Conservation (phyloP, 225 moss, liverwort and hornwort genomes). For the Thuidium tamariscinum region DNA sequence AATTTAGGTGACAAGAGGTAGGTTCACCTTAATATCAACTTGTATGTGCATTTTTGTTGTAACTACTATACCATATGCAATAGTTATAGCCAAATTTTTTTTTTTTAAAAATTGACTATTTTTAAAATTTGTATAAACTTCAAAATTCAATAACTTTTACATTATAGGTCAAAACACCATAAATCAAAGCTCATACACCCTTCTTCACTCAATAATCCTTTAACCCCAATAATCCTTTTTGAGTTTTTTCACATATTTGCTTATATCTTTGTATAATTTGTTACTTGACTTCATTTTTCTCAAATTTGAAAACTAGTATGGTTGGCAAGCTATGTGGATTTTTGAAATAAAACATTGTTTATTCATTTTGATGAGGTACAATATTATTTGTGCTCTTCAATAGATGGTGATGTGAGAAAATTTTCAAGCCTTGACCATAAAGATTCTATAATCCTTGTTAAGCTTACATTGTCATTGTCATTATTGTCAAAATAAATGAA, state of each 20-base stretch:
- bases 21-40: too few relatives aligned
- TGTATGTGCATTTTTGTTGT: too few relatives aligned
- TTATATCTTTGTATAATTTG: neutral
- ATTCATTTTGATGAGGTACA: neutral
- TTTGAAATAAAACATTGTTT: neutral
- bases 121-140: too few relatives aligned
- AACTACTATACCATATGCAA: too few relatives aligned
- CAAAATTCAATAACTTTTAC: too few relatives aligned
- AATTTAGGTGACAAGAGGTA: too few relatives aligned
- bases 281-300: neutral
- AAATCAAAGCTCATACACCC: too few relatives aligned
- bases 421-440: rapidly evolving
- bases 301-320: neutral
- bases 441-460: neutral
- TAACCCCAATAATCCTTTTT: neutral
- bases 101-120: too few relatives aligned
- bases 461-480: neutral
- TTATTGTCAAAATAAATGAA: neutral
- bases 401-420: neutral
- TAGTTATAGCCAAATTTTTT: too few relatives aligned
- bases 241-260: neutral
- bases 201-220: too few relatives aligned
- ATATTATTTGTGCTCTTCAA: neutral
- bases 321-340: neutral
- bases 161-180: too few relatives aligned